Conservation (phyloP, 2,329 filamentous ascomycete species). For the Ramularia collo-cygni region DNA sequence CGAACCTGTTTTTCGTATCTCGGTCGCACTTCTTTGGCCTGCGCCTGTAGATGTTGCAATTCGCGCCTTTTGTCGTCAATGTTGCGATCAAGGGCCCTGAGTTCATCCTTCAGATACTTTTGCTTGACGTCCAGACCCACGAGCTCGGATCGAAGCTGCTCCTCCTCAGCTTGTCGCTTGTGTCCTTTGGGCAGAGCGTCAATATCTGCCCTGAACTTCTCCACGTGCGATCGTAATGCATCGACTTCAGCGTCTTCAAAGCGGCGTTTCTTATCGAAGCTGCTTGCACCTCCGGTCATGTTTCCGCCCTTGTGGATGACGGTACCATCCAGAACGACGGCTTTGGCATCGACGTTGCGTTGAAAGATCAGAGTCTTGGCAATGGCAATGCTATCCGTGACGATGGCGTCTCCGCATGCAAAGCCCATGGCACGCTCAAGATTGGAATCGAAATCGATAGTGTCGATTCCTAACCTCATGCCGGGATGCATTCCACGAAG, state of each 20-base stretch:
- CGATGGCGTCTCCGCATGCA: slow-evolving; percentile 88
- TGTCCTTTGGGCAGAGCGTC: slow-evolving; percentile 72
- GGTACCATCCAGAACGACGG: slow-evolving; percentile 89
- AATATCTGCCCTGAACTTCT: slow-evolving; percentile 71
- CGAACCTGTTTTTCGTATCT: slow-evolving; percentile 68
- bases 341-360: slow-evolving; percentile 79
- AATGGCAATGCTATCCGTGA: slow-evolving; percentile 80
- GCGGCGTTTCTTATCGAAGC: slow-evolving; percentile 60
- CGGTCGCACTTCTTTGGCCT: slow-evolving; percentile 68
- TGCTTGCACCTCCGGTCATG: slow-evolving; percentile 90
- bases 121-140: slow-evolving; percentile 72
- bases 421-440: slow-evolving; percentile 91
- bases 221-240: slow-evolving; percentile 67
- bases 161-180: slow-evolving; percentile 69
- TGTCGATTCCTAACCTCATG: slow-evolving; percentile 84
- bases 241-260: slow-evolving; percentile 90
- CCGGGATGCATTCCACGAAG: slow-evolving; percentile 83
- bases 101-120: slow-evolving; percentile 64
- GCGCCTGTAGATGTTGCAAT: slow-evolving; percentile 62
- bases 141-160: slow-evolving; percentile 72
- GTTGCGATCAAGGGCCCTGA: slow-evolving; percentile 73
- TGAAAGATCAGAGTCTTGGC: slow-evolving; percentile 88
- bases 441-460: slow-evolving; percentile 83
- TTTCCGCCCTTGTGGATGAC: slow-evolving; percentile 94
- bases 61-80: slow-evolving; percentile 77